Conservation (phyloP, 768 basidiomycete genomes). For the Holtermannia corniformis region DNA sequence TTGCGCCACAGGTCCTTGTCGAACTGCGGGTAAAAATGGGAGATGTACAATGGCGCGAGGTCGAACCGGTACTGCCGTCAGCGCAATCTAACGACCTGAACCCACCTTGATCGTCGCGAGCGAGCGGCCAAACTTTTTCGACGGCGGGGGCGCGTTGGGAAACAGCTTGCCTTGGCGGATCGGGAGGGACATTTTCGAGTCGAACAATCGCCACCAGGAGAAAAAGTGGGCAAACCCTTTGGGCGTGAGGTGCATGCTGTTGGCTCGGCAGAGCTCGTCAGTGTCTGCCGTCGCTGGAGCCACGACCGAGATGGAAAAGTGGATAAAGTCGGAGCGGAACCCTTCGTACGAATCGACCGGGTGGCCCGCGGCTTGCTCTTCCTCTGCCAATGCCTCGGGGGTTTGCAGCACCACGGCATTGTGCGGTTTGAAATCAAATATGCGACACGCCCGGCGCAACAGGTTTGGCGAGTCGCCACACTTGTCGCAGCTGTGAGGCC, state of each 20-base stretch:
- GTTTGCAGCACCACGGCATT: slow-evolving; percentile 57
- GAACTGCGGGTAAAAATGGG: slow-evolving; percentile 79
- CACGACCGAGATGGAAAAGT: slow-evolving; percentile 75
- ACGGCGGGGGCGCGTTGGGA: slow-evolving; percentile 54
- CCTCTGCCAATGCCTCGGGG: slow-evolving; percentile 20
- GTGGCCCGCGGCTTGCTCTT: slow-evolving; percentile 13
- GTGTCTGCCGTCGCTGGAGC: slow-evolving; percentile 48
- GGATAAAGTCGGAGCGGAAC: slow-evolving; percentile 89
- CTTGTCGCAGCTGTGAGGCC: slow-evolving; percentile 51
- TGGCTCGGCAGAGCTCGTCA: slow-evolving; percentile 37
- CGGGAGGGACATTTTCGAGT: slow-evolving; percentile 64
- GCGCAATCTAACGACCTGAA: background rate
- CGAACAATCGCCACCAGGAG: slow-evolving; percentile 83
- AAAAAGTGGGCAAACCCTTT: slow-evolving; percentile 80
- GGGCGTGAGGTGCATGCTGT: slow-evolving; percentile 75
- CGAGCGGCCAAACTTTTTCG: slow-evolving; percentile 80
- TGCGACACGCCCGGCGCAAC: slow-evolving; percentile 68
- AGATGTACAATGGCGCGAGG: slow-evolving; percentile 67
- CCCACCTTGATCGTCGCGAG: slow-evolving; percentile 69
- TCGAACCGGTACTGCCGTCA: slow-evolving; percentile 56
- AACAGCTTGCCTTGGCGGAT: slow-evolving; percentile 81
- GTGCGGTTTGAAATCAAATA: slow-evolving; percentile 73
- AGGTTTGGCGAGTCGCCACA: slow-evolving; percentile 48
- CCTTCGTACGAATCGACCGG: slow-evolving; percentile 66
- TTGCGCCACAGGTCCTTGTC: slow-evolving; percentile 67